Evolutionary conservation across 768 basidiomycete genomes (phyloP).

Genomic region (Trametes punicea): DNA sequence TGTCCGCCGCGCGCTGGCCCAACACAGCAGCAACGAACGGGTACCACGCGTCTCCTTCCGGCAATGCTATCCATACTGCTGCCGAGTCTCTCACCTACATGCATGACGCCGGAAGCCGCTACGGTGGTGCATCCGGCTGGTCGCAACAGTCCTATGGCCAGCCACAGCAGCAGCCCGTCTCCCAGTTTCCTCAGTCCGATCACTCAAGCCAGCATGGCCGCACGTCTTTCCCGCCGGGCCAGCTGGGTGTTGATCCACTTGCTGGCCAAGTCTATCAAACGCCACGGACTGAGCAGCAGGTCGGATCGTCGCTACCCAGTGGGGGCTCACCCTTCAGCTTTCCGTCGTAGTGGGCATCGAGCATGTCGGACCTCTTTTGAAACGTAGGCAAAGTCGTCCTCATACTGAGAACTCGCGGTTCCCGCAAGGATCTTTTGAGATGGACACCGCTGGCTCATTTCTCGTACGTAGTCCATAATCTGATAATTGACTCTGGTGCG

Average conservation of each 20-base stretch:
- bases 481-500: neutral
- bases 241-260: conserved; percentile 5
- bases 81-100: conserved; percentile 21
- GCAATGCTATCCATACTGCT: conserved; percentile 11
- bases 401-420: no score
- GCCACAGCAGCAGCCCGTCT: neutral
- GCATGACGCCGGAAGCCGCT: conserved; percentile 15
- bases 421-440: neutral
- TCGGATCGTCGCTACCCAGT: neutral
- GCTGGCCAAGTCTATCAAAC: neutral
- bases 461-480: conserved; percentile 3
- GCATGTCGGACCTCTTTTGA: no score
- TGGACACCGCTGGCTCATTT: neutral
- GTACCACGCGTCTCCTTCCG: conserved; percentile 1
- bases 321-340: conserved; percentile 2
- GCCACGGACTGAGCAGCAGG: conserved; percentile 10
- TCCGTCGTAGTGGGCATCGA: neutral
- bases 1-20: conserved; percentile 16
- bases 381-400: no score
- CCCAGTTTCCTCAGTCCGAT: neutral
- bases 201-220: conserved; percentile 2
- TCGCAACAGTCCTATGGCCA: neutral
- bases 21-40: conserved; percentile 7
- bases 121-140: conserved; percentile 1
- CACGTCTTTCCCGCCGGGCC: neutral